Evolutionary conservation across 768 basidiomycete species (phyloP), one percentile per base, ranked within the genome.

Genomic region (Collybiopsis luxurians): DNA sequence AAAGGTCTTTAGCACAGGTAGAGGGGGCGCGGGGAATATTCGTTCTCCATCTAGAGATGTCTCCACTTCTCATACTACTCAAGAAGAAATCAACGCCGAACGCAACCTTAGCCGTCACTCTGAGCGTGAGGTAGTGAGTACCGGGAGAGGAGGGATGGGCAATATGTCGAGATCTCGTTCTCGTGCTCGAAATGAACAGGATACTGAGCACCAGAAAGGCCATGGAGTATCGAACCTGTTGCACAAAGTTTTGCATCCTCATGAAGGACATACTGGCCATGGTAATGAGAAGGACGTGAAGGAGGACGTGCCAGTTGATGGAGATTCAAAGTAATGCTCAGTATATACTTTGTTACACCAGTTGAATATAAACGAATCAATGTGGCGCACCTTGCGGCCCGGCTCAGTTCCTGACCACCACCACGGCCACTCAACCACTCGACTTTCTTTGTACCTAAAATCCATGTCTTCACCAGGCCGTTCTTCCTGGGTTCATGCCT

Each of bases 11-110:
- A 85, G 83, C 19, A 79, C 80, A 42, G 93, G 93, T 11, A 84
- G 92, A 50, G 92, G 93, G 26, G 93, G 93, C 15, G 81, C 81
- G 7, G 93, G 92, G 9, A 95, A 95, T 77, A 85, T 95, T 50
- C 85, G 89, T 56, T 88, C 90, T 1, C 86, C 85, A 0, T 90
- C 90, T 23, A 81, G 85, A 34, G 86, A 84, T 52, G 64, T 69
- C 1, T 60, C 63, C 36, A 63, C 67, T 5, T 63, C 62, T 17
- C 57, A 67, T 13, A 71, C 69, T 1, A 40, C 64, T 1, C 31
- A 70, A 71, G 21, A 63, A 71, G 11, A 61, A 63, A 50, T 34
- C 31, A 13, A 34, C 5, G 5, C 31, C 13, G 79, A 82, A 60
- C 63, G 72, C n/a, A 69, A 74, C 11, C 64, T 80, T 1, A 73